These are phyloP conservation scores for Cephalotrichum gorgonifer DNA, from an alignment of 2,329 filamentous ascomycete genomes.

Conservation along the genomic window DNA sequence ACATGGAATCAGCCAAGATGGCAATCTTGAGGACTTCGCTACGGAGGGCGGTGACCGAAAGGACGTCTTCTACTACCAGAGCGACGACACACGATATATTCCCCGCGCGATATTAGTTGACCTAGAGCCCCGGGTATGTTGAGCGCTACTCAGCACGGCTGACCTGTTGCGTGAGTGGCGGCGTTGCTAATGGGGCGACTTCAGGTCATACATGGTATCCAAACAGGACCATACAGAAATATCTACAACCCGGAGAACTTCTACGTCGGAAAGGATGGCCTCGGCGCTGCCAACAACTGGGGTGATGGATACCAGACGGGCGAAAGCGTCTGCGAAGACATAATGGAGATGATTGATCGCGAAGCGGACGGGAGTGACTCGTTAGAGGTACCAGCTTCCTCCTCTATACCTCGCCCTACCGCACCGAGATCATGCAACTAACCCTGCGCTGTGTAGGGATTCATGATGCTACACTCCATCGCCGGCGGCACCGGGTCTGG, in stretches of 20 bases:
- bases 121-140: conserved; percentile 71
- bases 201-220: conserved; percentile 79
- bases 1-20: conserved; percentile 95
- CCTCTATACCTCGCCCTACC: background rate
- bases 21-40: conserved; percentile 94
- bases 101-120: conserved; percentile 92
- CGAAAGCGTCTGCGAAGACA: conserved; percentile 86
- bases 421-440: conserved; percentile 8
- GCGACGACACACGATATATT: conserved; percentile 97
- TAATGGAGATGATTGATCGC: conserved; percentile 98
- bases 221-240: conserved; percentile 89
- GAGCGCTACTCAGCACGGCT: background rate
- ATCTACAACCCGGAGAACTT: conserved; percentile 99
- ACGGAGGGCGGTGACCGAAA: conserved; percentile 96
- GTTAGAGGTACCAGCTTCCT: conserved; percentile 53
- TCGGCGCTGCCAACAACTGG: conserved; percentile 97
- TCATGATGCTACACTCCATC: conserved; percentile 98
- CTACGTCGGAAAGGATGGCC: conserved; percentile 87
- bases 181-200: background rate
- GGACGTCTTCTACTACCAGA: conserved; percentile 99
- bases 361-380: conserved; percentile 98
- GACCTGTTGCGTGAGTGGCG: background rate
- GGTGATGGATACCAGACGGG: conserved; percentile 91
- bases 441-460: conserved; percentile 47
- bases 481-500: conserved; percentile 94